Percentiles rank a stretch among this genome's conserved stretches.
Evolutionary conservation across 1,139 yeast genomes (phyloP).

Genomic region (Diutina pseudorugosa): DNA sequence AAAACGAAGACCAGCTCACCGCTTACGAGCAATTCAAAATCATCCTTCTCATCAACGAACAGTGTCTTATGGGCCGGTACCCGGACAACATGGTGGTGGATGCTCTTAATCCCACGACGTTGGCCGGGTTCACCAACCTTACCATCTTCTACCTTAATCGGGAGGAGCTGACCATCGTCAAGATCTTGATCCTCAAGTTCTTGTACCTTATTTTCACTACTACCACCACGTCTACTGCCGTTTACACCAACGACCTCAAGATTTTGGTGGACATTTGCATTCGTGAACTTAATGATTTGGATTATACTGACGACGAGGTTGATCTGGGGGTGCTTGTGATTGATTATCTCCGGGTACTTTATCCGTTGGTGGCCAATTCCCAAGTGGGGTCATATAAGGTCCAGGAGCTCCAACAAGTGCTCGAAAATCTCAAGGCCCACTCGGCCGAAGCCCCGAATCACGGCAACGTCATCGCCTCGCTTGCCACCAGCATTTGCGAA

Average conservation of each 20-base stretch:
- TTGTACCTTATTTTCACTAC: conserved; percentile 66
- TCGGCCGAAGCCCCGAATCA: conserved; percentile 4
- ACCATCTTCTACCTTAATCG: conserved; percentile 55
- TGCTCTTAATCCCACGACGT: conserved; percentile 28
- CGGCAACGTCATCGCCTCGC: neutral
- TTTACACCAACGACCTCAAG: conserved; percentile 75
- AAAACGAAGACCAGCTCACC: conserved; percentile 47
- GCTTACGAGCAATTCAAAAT: conserved; percentile 66
- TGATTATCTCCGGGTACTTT: conserved; percentile 65
- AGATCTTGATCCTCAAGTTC: conserved; percentile 68
- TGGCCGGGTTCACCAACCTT: conserved; percentile 28
- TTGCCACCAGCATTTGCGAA: neutral
- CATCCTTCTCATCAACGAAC: conserved; percentile 71
- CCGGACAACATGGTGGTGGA: conserved; percentile 36
- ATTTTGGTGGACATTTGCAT: conserved; percentile 79
- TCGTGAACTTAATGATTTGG: conserved; percentile 63
- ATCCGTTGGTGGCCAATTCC: conserved; percentile 59
- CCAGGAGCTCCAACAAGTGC: conserved; percentile 37
- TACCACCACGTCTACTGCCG: conserved; percentile 48
- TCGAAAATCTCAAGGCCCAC: conserved; percentile 32
- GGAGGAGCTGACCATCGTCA: conserved; percentile 59
- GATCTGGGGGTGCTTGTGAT: conserved; percentile 47
- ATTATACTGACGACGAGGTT: conserved; percentile 20
- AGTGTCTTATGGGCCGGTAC: conserved; percentile 55
- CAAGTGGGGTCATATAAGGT: conserved; percentile 51